Percentiles rank a stretch among this genome's conserved stretches.
phyloP scores from a whole-genome alignment of 225 moss, liverwort and hornwort genomes.

The Neckera pumila region DNA sequence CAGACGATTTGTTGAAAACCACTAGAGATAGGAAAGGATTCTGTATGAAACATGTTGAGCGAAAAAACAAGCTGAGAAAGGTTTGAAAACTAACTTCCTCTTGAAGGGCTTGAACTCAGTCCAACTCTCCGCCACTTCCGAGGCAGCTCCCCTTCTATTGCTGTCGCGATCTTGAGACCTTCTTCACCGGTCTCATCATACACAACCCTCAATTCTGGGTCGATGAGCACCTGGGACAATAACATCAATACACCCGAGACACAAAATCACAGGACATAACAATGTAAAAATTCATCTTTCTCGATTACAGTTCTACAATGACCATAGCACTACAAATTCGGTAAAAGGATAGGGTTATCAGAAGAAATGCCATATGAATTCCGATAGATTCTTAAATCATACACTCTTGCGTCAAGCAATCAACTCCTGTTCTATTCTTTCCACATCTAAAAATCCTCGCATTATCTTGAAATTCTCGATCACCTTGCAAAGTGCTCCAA shows the following conservation, averaged over 20 bases:
- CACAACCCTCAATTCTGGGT: constrained; percentile 40
- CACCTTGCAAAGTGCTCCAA: neutral
- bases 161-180: constrained; percentile 19
- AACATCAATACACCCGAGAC: neutral
- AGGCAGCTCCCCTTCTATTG: constrained; percentile 33
- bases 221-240: constrained; percentile 44
- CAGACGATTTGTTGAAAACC: neutral
- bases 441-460: neutral
- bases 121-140: constrained; percentile 62
- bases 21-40: neutral
- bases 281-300: neutral
- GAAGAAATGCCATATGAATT: neutral
- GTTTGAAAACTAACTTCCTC: constrained; percentile 35
- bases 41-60: neutral
- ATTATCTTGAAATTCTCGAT: neutral
- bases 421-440: neutral
- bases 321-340: neutral
- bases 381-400: neutral
- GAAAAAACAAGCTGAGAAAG: neutral
- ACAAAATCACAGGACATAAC: neutral
- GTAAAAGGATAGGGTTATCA: neutral
- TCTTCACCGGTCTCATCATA: constrained; percentile 56
- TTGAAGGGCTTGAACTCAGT: constrained; percentile 64
- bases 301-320: neutral
- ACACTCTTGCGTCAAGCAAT: neutral